Conservation (phyloP, 2,329 filamentous ascomycete genomes). For the Sporothrix schenckii region DNA sequence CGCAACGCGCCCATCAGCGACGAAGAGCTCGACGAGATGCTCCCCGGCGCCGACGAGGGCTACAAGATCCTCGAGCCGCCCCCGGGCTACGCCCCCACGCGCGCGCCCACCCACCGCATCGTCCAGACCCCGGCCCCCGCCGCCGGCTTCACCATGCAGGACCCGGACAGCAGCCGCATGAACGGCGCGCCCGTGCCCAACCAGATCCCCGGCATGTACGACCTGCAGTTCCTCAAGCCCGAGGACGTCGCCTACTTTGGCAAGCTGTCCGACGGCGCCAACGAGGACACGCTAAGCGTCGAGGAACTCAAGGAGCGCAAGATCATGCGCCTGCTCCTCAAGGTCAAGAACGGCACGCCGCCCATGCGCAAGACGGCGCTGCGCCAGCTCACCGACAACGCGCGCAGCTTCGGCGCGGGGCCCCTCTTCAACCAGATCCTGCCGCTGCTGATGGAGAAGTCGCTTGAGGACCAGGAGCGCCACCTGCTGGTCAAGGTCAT, state of each 20-base stretch:
- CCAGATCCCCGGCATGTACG: slow-evolving; percentile 93
- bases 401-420: slow-evolving; percentile 90
- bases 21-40: slow-evolving; percentile 88
- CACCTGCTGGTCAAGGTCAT: slow-evolving; percentile 99
- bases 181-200: slow-evolving; percentile 90
- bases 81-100: slow-evolving; percentile 84
- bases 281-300: slow-evolving; percentile 88
- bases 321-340: slow-evolving; percentile 94
- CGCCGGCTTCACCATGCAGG: slow-evolving; percentile 95
- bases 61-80: slow-evolving; percentile 92
- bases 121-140: slow-evolving; percentile 74
- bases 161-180: slow-evolving; percentile 79
- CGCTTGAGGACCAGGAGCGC: slow-evolving; percentile 94
- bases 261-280: slow-evolving; percentile 90
- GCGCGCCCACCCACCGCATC: slow-evolving; percentile 74
- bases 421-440: slow-evolving; percentile 97
- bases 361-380: slow-evolving; percentile 98
- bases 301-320: slow-evolving; percentile 97
- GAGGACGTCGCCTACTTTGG: slow-evolving; percentile 99
- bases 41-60: slow-evolving; percentile 84
- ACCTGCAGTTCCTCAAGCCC: slow-evolving; percentile 96
- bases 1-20: slow-evolving; percentile 85
- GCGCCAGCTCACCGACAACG: slow-evolving; percentile 96
- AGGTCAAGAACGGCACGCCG: slow-evolving; percentile 98
- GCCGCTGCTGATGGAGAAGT: slow-evolving; percentile 96